Conservation (phyloP, 2,329 filamentous ascomycete genomes). For the Hortaea sp. region DNA sequence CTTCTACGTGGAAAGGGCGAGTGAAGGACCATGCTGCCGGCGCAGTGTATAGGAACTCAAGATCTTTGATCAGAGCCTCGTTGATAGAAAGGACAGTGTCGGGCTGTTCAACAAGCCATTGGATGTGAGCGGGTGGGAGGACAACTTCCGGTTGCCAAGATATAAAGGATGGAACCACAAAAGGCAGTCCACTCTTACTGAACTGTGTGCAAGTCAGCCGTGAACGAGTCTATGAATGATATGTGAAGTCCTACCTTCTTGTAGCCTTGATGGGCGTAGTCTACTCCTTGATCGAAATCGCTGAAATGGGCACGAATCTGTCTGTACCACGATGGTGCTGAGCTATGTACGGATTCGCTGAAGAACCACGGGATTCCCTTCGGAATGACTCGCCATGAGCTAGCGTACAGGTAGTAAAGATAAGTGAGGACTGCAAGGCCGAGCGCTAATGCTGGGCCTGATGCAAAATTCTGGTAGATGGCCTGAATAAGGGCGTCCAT, state of each 20-base stretch:
- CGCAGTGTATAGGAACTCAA: conserved; percentile 8
- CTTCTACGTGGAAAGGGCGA: conserved; percentile 28
- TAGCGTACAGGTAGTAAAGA: neutral
- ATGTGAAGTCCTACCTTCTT: neutral
- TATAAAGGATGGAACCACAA: conserved; percentile 16
- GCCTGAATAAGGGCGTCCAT: too few species aligned
- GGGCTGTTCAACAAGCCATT: conserved; percentile 35
- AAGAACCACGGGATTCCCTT: conserved; percentile 1
- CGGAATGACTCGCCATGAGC: conserved; percentile 1
- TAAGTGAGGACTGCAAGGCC: neutral
- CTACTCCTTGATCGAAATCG: neutral
- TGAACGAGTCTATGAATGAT: neutral
- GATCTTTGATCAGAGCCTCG: conserved; percentile 25
- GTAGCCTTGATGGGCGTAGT: neutral
- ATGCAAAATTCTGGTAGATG: too few species aligned
- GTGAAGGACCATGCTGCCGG: neutral
- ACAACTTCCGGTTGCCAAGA: conserved; percentile 11
- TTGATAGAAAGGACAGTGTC: conserved; percentile 32
- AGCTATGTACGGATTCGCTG: neutral
- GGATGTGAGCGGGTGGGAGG: conserved; percentile 11
- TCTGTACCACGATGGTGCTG: neutral
- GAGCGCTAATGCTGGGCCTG: neutral
- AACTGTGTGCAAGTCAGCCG: conserved; percentile 1
- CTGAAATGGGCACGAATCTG: neutral
- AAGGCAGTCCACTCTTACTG: conserved; percentile 12